Percentiles rank a stretch among this genome's conserved stretches.
phyloP scores from a whole-genome alignment of 495 filamentous ascomycete genomes.

The Thermothielavioides terrestris region DNA sequence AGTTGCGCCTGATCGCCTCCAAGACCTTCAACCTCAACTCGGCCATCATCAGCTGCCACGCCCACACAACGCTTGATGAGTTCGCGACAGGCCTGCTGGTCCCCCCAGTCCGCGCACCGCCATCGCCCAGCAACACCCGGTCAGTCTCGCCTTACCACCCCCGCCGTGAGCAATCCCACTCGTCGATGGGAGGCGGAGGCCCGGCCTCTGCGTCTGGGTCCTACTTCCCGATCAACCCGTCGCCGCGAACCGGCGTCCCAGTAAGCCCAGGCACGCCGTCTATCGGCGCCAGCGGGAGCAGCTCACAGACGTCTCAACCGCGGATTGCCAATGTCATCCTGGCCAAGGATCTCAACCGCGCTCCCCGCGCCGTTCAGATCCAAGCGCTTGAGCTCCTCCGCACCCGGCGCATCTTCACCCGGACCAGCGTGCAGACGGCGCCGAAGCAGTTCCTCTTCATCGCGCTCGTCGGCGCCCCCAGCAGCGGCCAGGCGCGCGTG shows the following conservation, averaged over 20 bases:
- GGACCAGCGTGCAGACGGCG: slow-evolving; percentile 59
- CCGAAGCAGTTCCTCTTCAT: slow-evolving; percentile 77
- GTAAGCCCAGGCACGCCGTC: slow-evolving; percentile 8
- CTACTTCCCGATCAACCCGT: slow-evolving; percentile 14
- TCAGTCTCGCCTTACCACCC: slow-evolving; percentile 28
- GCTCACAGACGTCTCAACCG: slow-evolving; percentile 7
- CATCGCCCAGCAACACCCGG: slow-evolving; percentile 19
- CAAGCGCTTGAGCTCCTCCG: slow-evolving; percentile 80
- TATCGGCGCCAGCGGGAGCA: not conserved
- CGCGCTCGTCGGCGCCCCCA: slow-evolving; percentile 50
- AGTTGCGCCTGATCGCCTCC: slow-evolving; percentile 61
- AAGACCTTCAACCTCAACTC: slow-evolving; percentile 63
- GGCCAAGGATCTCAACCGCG: slow-evolving; percentile 66
- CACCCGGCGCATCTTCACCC: slow-evolving; percentile 64
- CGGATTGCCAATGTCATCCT: slow-evolving; percentile 74
- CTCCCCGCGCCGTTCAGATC: slow-evolving; percentile 65
- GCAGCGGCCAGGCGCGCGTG: slow-evolving; percentile 36
- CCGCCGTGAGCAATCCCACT: slow-evolving; percentile 21
- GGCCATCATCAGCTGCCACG: slow-evolving; percentile 60
- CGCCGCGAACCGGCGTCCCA: not conserved
- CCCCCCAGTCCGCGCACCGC: slow-evolving; percentile 10
- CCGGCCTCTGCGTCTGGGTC: slow-evolving; percentile 10
- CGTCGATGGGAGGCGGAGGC: slow-evolving; percentile 1
- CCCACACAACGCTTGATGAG: slow-evolving; percentile 66
- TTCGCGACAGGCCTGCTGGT: slow-evolving; percentile 64